Conservation (phyloP, 2,329 filamentous ascomycete species). For the Trichoderma citrinoviride region DNA sequence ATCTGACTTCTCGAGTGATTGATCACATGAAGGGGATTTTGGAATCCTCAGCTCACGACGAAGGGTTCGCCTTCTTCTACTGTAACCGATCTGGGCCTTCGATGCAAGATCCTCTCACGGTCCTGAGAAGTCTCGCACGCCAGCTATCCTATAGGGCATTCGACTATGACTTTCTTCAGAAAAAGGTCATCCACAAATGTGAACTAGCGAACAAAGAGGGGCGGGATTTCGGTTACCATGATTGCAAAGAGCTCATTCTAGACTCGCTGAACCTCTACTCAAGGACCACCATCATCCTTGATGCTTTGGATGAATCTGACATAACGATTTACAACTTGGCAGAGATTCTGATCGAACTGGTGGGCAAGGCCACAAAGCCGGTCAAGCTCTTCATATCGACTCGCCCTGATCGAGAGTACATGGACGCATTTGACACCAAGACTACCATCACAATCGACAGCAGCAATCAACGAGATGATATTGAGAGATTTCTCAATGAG, state of each 20-base stretch:
- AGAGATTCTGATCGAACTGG: slow-evolving; percentile 17
- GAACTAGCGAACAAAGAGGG: slow-evolving; percentile 5
- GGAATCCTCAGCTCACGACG: not conserved
- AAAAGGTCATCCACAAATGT: not conserved
- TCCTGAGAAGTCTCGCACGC: slow-evolving; percentile 24
- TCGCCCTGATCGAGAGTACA: slow-evolving; percentile 22
- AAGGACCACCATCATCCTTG: slow-evolving; percentile 21
- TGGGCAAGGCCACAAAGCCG: slow-evolving; percentile 14
- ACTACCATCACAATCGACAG: slow-evolving; percentile 22
- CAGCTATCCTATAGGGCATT: slow-evolving; percentile 17
- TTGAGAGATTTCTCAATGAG: slow-evolving; percentile 22
- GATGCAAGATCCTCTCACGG: slow-evolving; percentile 19
- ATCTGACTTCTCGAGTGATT: slow-evolving; percentile 16
- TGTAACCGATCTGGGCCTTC: slow-evolving; percentile 21
- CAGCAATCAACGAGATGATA: slow-evolving; percentile 22
- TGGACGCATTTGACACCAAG: slow-evolving; percentile 10
- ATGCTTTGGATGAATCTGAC: slow-evolving; percentile 26
- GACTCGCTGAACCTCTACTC: slow-evolving; percentile 18
- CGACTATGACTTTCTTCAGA: not conserved
- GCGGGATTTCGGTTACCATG: not conserved
- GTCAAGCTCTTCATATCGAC: slow-evolving; percentile 26
- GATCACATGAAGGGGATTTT: not conserved
- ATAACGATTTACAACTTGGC: slow-evolving; percentile 17
- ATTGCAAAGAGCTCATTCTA: slow-evolving; percentile 22
- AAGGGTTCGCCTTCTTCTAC: slow-evolving; percentile 26